Evolutionary conservation across 2,329 filamentous ascomycete species (phyloP).

Genomic region (Ophiobolus disseminans): DNA sequence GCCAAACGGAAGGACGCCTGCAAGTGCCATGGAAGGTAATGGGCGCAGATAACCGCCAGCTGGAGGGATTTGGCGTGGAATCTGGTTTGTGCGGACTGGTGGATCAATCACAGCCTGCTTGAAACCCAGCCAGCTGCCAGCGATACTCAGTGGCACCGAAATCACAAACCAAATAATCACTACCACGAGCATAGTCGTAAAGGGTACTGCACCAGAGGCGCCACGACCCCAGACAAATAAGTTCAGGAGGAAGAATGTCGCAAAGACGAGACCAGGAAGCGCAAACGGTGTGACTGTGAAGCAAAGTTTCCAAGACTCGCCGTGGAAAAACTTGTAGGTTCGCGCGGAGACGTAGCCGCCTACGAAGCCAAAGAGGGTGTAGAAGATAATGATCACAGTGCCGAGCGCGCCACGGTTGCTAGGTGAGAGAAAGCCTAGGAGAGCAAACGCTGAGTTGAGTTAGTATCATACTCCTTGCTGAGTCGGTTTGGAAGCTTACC

Average conservation of each 20-base stretch:
- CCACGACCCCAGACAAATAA: conserved; percentile 94
- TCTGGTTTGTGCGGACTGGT: conserved; percentile 95
- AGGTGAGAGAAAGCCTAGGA: conserved; percentile 92
- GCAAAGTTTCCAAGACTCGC: conserved; percentile 93
- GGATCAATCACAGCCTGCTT: conserved; percentile 71
- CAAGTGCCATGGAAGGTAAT: conserved; percentile 87
- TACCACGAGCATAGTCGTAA: conserved; percentile 95
- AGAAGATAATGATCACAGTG: conserved; percentile 91
- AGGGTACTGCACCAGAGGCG: conserved; percentile 92
- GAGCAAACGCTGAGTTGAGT: conserved; percentile 69
- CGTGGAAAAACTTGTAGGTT: conserved; percentile 92
- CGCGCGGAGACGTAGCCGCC: conserved; percentile 89
- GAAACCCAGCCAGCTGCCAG: conserved; percentile 93
- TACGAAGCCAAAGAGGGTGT: conserved; percentile 90
- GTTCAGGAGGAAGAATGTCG: conserved; percentile 89
- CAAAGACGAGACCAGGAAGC: conserved; percentile 86
- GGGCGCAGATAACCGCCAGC: conserved; percentile 82
- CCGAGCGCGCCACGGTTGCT: conserved; percentile 94
- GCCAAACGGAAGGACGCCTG: conserved; percentile 90
- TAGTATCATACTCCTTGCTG: conserved; percentile 2
- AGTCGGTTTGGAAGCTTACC: conserved; percentile 45
- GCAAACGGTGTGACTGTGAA: conserved; percentile 86
- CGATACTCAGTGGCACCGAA: conserved; percentile 87
- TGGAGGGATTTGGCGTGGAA: conserved; percentile 93
- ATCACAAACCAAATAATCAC: conserved; percentile 97